Evolutionary conservation across 768 basidiomycete species (phyloP).

Genomic region (Boletales sp.): DNA sequence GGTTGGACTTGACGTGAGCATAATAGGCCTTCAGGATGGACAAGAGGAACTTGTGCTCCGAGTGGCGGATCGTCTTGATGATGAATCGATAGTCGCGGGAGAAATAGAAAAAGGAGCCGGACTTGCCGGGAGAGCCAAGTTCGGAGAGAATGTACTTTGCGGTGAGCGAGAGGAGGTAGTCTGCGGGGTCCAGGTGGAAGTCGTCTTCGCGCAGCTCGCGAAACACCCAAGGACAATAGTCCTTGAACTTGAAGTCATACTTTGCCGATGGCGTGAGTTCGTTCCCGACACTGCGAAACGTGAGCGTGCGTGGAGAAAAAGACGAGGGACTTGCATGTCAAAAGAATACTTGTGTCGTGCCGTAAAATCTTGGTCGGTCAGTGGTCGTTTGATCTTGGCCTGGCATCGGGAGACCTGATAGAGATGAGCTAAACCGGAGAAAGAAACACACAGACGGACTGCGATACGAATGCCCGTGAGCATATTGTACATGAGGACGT

Average conservation of each 20-base stretch:
- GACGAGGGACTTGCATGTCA: slow-evolving; percentile 67
- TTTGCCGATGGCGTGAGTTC: slow-evolving; percentile 96
- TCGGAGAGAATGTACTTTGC: slow-evolving; percentile 98
- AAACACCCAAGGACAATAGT: no score
- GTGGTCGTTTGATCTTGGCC: slow-evolving; percentile 84
- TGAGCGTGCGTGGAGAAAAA: neutral
- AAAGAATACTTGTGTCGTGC: slow-evolving; percentile 95
- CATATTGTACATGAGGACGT: slow-evolving; percentile 99
- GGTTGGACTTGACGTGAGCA: slow-evolving; percentile 81
- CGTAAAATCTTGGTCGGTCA: slow-evolving; percentile 83
- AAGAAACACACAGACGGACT: slow-evolving; percentile 42
- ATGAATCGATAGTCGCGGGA: slow-evolving; percentile 98
- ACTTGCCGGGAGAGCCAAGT: slow-evolving; percentile 96
- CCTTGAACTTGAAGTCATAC: slow-evolving; percentile 99
- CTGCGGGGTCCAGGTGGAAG: slow-evolving; percentile 95
- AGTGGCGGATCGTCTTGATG: slow-evolving; percentile 97
- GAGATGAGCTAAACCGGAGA: slow-evolving; percentile 1
- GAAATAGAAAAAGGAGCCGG: slow-evolving; percentile 99
- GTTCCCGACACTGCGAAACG: slow-evolving; percentile 74
- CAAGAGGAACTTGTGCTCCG: slow-evolving; percentile 91
- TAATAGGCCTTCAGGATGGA: slow-evolving; percentile 82
- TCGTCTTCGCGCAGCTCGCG: slow-evolving; percentile 93
- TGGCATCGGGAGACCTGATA: slow-evolving; percentile 91
- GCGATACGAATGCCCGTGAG: slow-evolving; percentile 96
- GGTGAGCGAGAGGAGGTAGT: slow-evolving; percentile 95